Evolutionary conservation across 2,329 filamentous ascomycete genomes (phyloP).

Genomic region (Clonostachys sp.): DNA sequence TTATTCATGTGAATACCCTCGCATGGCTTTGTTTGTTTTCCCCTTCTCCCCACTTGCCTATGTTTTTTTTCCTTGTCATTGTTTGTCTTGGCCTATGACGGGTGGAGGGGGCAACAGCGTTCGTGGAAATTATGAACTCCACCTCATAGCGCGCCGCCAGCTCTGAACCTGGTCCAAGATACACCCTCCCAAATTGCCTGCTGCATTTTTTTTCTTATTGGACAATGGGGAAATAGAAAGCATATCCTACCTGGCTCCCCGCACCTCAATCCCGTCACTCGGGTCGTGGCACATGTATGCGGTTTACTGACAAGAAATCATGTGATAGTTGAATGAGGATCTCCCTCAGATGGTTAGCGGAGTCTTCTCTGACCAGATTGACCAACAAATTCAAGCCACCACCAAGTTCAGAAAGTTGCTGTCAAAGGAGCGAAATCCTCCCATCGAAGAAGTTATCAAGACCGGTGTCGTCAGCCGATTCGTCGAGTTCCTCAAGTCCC

Average conservation of each 20-base stretch:
- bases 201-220: neutral
- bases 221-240: no score
- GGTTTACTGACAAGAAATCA: no score
- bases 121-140: slow-evolving; percentile 16
- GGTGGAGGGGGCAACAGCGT: slow-evolving; percentile 18
- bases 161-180: neutral
- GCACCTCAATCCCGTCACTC: no score
- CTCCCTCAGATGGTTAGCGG: slow-evolving; percentile 97
- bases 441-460: slow-evolving; percentile 99
- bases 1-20: neutral
- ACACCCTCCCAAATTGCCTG: neutral
- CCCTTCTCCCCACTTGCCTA: slow-evolving; percentile 4
- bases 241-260: no score
- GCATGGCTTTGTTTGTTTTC: slow-evolving; percentile 3
- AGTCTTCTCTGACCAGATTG: slow-evolving; percentile 98
- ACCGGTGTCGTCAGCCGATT: slow-evolving; percentile 96
- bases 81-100: slow-evolving; percentile 12
- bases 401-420: slow-evolving; percentile 98
- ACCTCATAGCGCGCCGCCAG: slow-evolving; percentile 14
- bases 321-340: slow-evolving; percentile 81
- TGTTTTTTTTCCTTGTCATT: slow-evolving; percentile 1
- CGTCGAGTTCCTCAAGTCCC: slow-evolving; percentile 95
- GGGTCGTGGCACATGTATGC: no score
- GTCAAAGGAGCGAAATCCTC: slow-evolving; percentile 97
- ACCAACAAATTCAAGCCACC: slow-evolving; percentile 93